These are phyloP conservation scores for Fusarium vanettenii DNA, from an alignment of 2,329 filamentous ascomycete species.

Conservation along the genomic window DNA sequence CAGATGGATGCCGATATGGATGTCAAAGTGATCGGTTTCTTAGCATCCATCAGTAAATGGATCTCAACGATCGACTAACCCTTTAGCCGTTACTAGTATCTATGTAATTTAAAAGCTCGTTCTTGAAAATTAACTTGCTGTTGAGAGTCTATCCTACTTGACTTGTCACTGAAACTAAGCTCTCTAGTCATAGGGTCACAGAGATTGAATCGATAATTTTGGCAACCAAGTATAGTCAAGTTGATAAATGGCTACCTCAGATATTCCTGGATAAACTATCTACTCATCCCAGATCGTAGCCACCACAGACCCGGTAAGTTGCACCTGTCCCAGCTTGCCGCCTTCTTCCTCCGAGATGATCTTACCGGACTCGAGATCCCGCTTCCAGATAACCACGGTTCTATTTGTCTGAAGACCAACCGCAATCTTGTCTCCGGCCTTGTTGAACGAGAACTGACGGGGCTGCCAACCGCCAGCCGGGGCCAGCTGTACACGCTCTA, in stretches of 20 bases:
- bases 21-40: no score
- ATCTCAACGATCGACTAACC: neutral
- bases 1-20: neutral
- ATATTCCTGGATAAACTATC: neutral
- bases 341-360: conserved; percentile 35
- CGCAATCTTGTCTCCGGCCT: conserved; percentile 38
- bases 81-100: neutral
- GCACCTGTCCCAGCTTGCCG: conserved; percentile 35
- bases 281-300: conserved; percentile 40
- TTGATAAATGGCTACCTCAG: neutral
- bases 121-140: neutral
- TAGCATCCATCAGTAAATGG: no score
- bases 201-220: neutral
- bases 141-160: neutral
- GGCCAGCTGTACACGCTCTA: conserved; percentile 31
- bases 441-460: conserved; percentile 42
- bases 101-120: neutral
- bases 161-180: neutral
- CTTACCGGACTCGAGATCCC: conserved; percentile 34
- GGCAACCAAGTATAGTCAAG: neutral
- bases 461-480: conserved; percentile 37
- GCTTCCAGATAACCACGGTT: conserved; percentile 40
- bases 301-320: conserved; percentile 27
- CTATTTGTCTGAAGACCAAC: conserved; percentile 40
- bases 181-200: neutral